These are phyloP conservation scores for Geosiphon pyriformis DNA, from an alignment of 192 early-diverging fungal genomes.

Conservation along the genomic window DNA sequence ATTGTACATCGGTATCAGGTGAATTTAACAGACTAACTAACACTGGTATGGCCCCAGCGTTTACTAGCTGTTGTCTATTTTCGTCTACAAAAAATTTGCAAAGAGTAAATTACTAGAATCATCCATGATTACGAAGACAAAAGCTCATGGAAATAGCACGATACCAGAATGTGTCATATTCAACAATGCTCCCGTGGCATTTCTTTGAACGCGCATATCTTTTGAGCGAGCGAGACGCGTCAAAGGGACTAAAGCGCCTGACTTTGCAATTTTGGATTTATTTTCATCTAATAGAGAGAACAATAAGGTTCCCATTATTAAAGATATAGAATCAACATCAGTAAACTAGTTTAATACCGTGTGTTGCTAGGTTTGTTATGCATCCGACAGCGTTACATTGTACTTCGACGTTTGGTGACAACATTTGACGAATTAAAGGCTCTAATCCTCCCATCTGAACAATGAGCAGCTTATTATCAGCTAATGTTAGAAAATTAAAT, in stretches of 20 bases:
- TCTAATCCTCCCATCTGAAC: constrained; percentile 80
- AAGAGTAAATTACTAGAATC: too few species aligned
- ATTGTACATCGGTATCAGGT: constrained; percentile 79
- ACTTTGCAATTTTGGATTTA: constrained; percentile 83
- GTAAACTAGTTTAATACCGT: constrained; percentile 40
- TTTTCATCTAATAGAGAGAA: constrained; percentile 62
- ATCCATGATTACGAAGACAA: neutral
- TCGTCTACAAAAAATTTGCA: constrained; percentile 53
- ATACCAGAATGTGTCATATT: constrained; percentile 85
- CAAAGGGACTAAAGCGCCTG: constrained; percentile 69
- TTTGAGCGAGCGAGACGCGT: constrained; percentile 69
- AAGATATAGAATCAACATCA: constrained; percentile 14
- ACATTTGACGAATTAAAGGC: constrained; percentile 82
- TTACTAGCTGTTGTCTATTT: constrained; percentile 77
- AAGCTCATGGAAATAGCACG: neutral
- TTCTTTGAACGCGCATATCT: constrained; percentile 82
- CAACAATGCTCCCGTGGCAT: constrained; percentile 84
- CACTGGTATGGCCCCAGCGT: constrained; percentile 76
- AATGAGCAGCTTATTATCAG: constrained; percentile 80
- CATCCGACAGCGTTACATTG: constrained; percentile 93
- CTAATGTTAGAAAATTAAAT: constrained; percentile 31
- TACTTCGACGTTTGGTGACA: constrained; percentile 80
- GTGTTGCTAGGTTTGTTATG: constrained; percentile 87
- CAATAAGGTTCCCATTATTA: too few species aligned
- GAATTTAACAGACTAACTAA: constrained; percentile 70